Percentiles rank a stretch among this genome's conserved stretches.
Evolutionary conservation across 2,329 filamentous ascomycete species (phyloP).

Genomic region (Trichophyton equinum): DNA sequence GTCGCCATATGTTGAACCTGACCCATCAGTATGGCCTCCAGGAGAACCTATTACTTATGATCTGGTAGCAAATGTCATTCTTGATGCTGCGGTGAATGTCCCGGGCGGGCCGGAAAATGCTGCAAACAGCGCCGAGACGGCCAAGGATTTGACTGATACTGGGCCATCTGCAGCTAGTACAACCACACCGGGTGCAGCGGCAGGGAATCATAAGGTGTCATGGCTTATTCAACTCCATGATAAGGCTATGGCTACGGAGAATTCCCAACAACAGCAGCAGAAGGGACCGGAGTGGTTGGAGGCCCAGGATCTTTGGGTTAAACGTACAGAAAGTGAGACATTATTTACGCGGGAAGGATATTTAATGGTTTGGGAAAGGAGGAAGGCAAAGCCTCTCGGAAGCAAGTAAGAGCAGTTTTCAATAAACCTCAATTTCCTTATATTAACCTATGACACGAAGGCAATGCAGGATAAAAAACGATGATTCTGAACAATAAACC

Average conservation of each 20-base stretch:
- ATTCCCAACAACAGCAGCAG: conserved; percentile 23
- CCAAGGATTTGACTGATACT: conserved; percentile 27
- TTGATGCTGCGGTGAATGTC: conserved; percentile 43
- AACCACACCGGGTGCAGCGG: conserved; percentile 54
- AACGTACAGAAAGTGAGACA: conserved; percentile 76
- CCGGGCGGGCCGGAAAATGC: conserved; percentile 46
- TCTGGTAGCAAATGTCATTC: conserved; percentile 79
- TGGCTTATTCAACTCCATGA: conserved; percentile 90
- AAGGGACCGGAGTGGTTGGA: conserved; percentile 72
- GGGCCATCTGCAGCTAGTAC: conserved; percentile 14
- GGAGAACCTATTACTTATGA: conserved; percentile 89
- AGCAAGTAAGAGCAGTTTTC: background rate
- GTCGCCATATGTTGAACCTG: conserved; percentile 81
- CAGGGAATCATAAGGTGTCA: conserved; percentile 80
- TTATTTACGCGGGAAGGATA: conserved; percentile 90
- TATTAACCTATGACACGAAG: background rate
- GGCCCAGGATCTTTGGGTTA: conserved; percentile 86
- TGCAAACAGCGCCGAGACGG: conserved; percentile 17
- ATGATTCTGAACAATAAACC: background rate
- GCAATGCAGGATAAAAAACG: background rate
- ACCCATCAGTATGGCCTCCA: conserved; percentile 54
- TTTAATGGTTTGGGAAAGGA: conserved; percentile 88
- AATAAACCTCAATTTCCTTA: background rate
- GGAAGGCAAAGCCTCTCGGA: conserved; percentile 36
- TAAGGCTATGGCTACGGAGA: conserved; percentile 44